Evolutionary conservation across 2,329 filamentous ascomycete species (phyloP).

Genomic region (Colletotrichum limetticola): DNA sequence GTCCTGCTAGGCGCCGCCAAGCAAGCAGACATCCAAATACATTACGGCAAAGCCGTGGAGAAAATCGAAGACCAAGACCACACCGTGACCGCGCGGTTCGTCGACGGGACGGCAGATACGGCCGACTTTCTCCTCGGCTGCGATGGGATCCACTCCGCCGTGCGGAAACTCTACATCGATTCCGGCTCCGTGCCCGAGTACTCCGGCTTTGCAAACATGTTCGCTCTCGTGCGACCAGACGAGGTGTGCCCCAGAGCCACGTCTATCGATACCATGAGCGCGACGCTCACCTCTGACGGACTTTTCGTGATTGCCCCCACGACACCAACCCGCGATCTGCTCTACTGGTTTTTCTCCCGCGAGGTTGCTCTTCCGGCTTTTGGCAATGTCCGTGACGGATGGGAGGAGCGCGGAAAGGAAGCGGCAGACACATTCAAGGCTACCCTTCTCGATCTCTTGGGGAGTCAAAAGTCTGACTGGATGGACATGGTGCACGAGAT

Average conservation of each 20-base stretch:
- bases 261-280: constrained; percentile 39
- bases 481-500: constrained; percentile 34
- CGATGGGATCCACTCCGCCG: constrained; percentile 51
- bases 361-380: constrained; percentile 41
- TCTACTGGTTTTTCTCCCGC: constrained; percentile 45
- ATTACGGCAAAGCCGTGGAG: constrained; percentile 6
- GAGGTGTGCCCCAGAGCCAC: constrained; percentile 5
- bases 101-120: constrained; percentile 49
- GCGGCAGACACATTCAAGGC: constrained; percentile 45
- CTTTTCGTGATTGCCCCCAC: constrained; percentile 42
- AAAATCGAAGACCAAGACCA: constrained; percentile 4
- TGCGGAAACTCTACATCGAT: constrained; percentile 44
- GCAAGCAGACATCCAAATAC: constrained; percentile 1
- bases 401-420: constrained; percentile 43
- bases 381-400: constrained; percentile 43
- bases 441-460: constrained; percentile 38
- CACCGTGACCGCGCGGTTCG: constrained; percentile 44
- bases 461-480: constrained; percentile 44
- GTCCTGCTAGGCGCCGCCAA: constrained; percentile 4
- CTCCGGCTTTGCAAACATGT: constrained; percentile 43
- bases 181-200: constrained; percentile 43
- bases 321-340: constrained; percentile 37
- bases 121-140: constrained; percentile 51
- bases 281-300: constrained; percentile 43
- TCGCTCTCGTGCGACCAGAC: constrained; percentile 38